Conservation (phyloP, 805 yeast genomes). For the Metschnikowia santaceciliae region DNA sequence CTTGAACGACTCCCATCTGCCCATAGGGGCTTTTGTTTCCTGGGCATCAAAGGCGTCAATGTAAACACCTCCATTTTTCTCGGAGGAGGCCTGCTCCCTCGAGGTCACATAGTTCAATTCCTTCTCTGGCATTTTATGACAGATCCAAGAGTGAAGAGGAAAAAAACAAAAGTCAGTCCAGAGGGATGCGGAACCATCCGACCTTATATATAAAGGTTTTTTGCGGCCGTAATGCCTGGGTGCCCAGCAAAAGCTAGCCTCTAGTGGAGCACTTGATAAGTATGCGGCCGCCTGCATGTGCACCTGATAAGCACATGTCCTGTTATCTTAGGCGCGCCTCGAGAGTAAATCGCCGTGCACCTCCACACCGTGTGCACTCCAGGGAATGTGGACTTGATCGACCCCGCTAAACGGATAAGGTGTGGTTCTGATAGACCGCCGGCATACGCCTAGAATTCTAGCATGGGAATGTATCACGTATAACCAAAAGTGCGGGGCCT, state of each 20-base stretch:
- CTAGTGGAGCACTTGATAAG: neutral
- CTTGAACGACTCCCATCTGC: slow-evolving; percentile 17
- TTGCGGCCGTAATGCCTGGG: neutral
- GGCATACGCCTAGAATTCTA: neutral
- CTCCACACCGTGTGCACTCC: slow-evolving; percentile 3
- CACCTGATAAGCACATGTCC: slow-evolving; percentile 3
- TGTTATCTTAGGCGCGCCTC: slow-evolving; percentile 3
- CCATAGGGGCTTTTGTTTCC: slow-evolving; percentile 15
- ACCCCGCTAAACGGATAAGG: neutral
- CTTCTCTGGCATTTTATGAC: slow-evolving; percentile 34
- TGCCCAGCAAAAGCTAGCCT: neutral
- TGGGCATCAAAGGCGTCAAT: slow-evolving; percentile 28
- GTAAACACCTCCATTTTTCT: slow-evolving; percentile 37
- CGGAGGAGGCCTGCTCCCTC: slow-evolving; percentile 31
- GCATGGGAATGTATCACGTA: neutral
- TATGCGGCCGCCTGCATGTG: neutral
- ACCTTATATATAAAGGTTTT: neutral
- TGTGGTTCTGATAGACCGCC: neutral
- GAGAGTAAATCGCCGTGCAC: slow-evolving; percentile 2
- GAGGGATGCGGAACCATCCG: neutral
- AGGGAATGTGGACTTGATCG: neutral
- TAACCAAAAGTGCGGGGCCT: neutral
- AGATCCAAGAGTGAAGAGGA: neutral
- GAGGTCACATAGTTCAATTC: slow-evolving; percentile 40
- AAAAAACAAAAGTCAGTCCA: neutral